Conservation (phyloP, 1,139 yeast species). For the Taphrina confusa region DNA sequence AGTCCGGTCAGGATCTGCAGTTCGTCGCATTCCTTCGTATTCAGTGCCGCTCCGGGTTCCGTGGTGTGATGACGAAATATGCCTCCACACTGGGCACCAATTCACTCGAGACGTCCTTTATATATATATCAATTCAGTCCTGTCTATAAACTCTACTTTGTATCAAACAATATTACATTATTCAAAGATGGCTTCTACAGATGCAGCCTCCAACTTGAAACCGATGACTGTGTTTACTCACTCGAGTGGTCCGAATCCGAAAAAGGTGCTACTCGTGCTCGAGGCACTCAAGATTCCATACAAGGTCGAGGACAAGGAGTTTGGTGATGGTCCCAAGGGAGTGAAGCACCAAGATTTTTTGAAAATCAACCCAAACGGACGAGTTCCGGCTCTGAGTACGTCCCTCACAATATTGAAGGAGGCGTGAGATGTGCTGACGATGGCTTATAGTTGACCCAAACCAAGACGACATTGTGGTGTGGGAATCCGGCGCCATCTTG, state of each 20-base stretch:
- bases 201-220: constrained; percentile 14
- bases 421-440: neutral
- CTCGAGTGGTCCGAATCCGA: constrained; percentile 45
- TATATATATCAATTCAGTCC: too few species aligned
- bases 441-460: constrained; percentile 49
- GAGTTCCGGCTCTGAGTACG: constrained; percentile 55
- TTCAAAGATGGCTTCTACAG: constrained; percentile 7
- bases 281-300: constrained; percentile 77
- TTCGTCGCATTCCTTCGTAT: neutral
- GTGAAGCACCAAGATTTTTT: constrained; percentile 45
- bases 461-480: constrained; percentile 48
- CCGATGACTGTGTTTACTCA: constrained; percentile 38
- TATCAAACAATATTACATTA: too few species aligned
- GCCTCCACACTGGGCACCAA: too few species aligned
- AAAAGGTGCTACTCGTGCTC: constrained; percentile 87
- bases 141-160: too few species aligned
- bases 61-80: neutral
- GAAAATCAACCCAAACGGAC: constrained; percentile 61
- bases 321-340: constrained; percentile 50
- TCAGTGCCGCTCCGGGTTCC: neutral
- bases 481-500: constrained; percentile 63
- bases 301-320: constrained; percentile 82
- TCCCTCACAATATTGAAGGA: neutral
- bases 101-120: too few species aligned
- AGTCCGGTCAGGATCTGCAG: neutral